A percentile compares a stretch with the other conserved stretches of the same genome.
These are phyloP conservation scores for Kluyveromyces aestuarii DNA, from an alignment of 805 yeast genomes.

Conservation along the genomic window DNA sequence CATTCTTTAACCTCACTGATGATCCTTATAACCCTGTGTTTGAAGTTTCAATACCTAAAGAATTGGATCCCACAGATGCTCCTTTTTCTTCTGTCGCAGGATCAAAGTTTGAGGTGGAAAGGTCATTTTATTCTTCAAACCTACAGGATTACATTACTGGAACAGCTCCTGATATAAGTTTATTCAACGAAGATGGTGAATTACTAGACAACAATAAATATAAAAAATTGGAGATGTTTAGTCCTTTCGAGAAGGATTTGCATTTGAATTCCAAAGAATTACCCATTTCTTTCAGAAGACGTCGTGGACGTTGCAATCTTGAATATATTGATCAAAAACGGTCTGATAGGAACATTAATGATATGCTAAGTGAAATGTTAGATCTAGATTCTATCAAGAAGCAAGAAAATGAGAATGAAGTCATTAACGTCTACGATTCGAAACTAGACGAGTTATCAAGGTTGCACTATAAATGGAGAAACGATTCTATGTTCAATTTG, in stretches of 20 bases:
- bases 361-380: constrained; percentile 33
- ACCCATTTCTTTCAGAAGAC: constrained; percentile 55
- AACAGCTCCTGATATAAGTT: constrained; percentile 14
- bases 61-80: constrained; percentile 50
- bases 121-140: constrained; percentile 39
- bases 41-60: constrained; percentile 50
- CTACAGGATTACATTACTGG: constrained; percentile 25
- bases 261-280: constrained; percentile 31
- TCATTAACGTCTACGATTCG: constrained; percentile 38
- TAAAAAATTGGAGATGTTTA: constrained; percentile 29
- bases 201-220: constrained; percentile 16
- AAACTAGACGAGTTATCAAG: constrained; percentile 38
- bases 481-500: constrained; percentile 47
- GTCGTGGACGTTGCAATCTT: constrained; percentile 65
- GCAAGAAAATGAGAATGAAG: constrained; percentile 17
- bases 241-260: constrained; percentile 28
- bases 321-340: constrained; percentile 69
- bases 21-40: constrained; percentile 78
- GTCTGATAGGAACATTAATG: constrained; percentile 30
- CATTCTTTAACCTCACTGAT: constrained; percentile 79
- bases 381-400: constrained; percentile 30
- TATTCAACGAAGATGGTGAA: constrained; percentile 26
- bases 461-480: constrained; percentile 55
- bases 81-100: constrained; percentile 77
- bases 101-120: constrained; percentile 54